These are phyloP conservation scores for Cryoendolithus antarcticus DNA, from an alignment of 2,329 filamentous ascomycete species.

Conservation along the genomic window DNA sequence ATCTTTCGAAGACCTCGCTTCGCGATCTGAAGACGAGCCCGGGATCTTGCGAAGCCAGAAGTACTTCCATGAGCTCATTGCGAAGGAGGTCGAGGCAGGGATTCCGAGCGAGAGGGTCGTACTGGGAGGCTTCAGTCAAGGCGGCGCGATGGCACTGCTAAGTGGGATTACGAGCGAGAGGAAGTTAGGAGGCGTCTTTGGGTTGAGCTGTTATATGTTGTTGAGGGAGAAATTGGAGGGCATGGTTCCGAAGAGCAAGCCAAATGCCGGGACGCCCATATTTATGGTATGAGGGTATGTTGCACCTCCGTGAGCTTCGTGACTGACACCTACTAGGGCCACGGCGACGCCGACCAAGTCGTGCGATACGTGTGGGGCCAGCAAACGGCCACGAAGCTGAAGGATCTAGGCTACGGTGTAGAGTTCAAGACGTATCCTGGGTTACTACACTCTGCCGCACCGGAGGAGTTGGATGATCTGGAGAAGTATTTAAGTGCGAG, in stretches of 20 bases:
- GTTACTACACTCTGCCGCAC: constrained; percentile 63
- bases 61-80: constrained; percentile 69
- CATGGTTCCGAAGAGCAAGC: constrained; percentile 38
- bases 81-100: constrained; percentile 65
- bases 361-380: constrained; percentile 59
- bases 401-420: constrained; percentile 58
- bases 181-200: constrained; percentile 80
- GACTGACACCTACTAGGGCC: constrained; percentile 33
- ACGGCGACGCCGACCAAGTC: constrained; percentile 66
- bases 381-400: constrained; percentile 53
- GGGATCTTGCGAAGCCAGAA: constrained; percentile 63
- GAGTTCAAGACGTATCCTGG: constrained; percentile 66
- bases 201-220: constrained; percentile 69
- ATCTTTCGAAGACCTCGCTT: constrained; percentile 34
- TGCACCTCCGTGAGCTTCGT: too few species aligned
- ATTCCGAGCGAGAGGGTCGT: constrained; percentile 76
- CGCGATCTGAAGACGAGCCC: constrained; percentile 49
- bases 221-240: constrained; percentile 53
- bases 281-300: constrained; percentile 44
- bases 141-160: constrained; percentile 76
- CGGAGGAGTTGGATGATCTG: constrained; percentile 70
- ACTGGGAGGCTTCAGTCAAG: constrained; percentile 74
- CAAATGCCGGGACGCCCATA: constrained; percentile 55
- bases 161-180: constrained; percentile 60
- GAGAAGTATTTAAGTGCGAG: constrained; percentile 49